These are phyloP conservation scores for Paracamarosporium sp. DNA, from an alignment of 2,329 filamentous ascomycete species.

Conservation along the genomic window DNA sequence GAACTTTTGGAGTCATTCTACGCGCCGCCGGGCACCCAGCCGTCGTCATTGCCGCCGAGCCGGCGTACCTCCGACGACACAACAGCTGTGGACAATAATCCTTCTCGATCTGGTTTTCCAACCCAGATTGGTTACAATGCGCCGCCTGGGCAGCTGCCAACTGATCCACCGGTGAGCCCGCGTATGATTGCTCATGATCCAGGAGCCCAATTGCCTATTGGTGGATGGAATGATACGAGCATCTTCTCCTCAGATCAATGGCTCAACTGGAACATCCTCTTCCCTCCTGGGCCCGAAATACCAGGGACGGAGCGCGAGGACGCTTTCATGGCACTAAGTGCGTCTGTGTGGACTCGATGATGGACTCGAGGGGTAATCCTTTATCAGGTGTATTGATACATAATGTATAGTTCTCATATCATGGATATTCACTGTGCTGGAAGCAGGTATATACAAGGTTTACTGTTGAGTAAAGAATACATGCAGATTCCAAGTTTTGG, in stretches of 20 bases:
- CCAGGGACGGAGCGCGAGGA: neutral
- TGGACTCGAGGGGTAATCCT: neutral
- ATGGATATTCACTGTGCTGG: too few species aligned
- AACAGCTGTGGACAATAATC: neutral
- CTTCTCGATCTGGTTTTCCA: neutral
- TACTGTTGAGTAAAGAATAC: too few species aligned
- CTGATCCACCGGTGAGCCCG: neutral
- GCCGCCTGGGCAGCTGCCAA: neutral
- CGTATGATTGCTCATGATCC: neutral
- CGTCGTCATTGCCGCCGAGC: neutral
- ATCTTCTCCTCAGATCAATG: slow-evolving; percentile 14
- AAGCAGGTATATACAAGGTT: too few species aligned
- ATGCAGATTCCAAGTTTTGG: too few species aligned
- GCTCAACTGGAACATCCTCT: slow-evolving; percentile 30
- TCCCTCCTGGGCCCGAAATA: slow-evolving; percentile 18
- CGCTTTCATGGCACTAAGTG: slow-evolving; percentile 5
- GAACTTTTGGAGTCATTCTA: slow-evolving; percentile 28
- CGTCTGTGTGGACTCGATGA: slow-evolving; percentile 16
- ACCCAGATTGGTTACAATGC: neutral
- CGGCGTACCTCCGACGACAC: neutral
- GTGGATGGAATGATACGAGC: slow-evolving; percentile 11
- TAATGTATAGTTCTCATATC: too few species aligned
- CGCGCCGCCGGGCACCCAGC: neutral
- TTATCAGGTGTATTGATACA: neutral
- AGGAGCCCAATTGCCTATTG: neutral